phyloP scores from a whole-genome alignment of 2,329 filamentous ascomycete species.

The Fonsecaea erecta region DNA sequence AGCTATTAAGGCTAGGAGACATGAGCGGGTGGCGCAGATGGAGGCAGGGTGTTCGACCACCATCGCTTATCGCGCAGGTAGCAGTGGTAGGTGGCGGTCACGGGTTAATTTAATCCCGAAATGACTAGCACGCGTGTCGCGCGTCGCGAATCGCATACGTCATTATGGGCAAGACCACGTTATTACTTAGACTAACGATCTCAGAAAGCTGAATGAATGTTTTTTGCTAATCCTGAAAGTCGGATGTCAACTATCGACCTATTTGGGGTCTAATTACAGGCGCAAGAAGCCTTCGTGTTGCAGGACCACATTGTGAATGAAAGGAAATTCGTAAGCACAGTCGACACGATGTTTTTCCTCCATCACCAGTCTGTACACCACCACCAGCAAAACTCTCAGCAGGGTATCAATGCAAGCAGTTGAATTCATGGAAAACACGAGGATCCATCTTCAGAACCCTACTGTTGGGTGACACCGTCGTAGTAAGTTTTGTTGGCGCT shows the following conservation, averaged over 20 bases:
- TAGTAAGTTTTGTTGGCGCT: constrained; percentile 30
- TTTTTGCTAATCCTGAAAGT: background rate
- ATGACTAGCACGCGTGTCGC: background rate
- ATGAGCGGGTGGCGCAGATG: background rate
- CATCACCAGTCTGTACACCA: background rate
- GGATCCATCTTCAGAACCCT: background rate
- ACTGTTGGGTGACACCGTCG: constrained; percentile 32
- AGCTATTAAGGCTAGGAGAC: no score
- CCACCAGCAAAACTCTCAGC: background rate
- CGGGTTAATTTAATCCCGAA: background rate
- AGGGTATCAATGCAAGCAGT: constrained; percentile 28
- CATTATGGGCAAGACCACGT: background rate
- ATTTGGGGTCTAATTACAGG: background rate
- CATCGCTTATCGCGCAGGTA: background rate
- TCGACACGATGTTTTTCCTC: background rate
- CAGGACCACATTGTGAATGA: no score
- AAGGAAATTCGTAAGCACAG: constrained; percentile 1
- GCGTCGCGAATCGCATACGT: background rate
- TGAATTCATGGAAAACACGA: constrained; percentile 4
- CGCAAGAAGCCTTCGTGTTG: background rate
- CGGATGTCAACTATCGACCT: background rate
- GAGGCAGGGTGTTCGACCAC: background rate
- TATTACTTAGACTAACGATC: no score
- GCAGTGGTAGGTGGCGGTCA: no score
- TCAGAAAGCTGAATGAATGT: no score